Evolutionary conservation across 495 filamentous ascomycete species (phyloP).

Genomic region (Xylaria bambusicola): DNA sequence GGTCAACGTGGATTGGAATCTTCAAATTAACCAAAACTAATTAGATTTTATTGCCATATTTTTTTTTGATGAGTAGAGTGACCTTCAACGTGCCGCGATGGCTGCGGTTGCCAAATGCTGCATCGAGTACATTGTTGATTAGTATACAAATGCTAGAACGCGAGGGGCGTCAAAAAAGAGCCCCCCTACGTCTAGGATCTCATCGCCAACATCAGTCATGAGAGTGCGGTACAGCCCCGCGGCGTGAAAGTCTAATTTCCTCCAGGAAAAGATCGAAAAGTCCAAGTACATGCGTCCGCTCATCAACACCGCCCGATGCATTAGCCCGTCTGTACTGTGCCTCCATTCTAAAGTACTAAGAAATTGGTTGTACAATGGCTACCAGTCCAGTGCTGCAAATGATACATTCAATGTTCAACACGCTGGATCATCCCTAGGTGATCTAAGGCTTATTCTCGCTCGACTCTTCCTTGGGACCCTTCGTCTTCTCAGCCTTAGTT

Average conservation of each 20-base stretch:
- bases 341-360: constrained; percentile 3
- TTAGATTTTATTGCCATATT: constrained; percentile 15
- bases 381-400: constrained; percentile 15
- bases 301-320: constrained; percentile 23
- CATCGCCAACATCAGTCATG: too few species aligned
- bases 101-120: constrained; percentile 7
- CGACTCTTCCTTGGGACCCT: constrained; percentile 62
- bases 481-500: constrained; percentile 30
- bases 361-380: constrained; percentile 7
- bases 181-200: not conserved
- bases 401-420: constrained; percentile 24
- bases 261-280: constrained; percentile 13
- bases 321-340: constrained; percentile 8
- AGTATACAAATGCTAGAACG: constrained; percentile 19
- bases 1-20: too few species aligned
- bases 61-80: constrained; percentile 37
- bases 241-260: constrained; percentile 10
- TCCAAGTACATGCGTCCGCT: constrained; percentile 6
- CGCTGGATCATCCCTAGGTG: not conserved
- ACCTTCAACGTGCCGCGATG: constrained; percentile 18
- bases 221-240: too few species aligned
- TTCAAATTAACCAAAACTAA: too few species aligned
- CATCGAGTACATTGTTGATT: constrained; percentile 20
- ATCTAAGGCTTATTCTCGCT: constrained; percentile 26
- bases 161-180: constrained; percentile 13